Base-by-base conservation (phyloP, 176 grass and related monocot species). In the Lolium rigidum region DNA sequence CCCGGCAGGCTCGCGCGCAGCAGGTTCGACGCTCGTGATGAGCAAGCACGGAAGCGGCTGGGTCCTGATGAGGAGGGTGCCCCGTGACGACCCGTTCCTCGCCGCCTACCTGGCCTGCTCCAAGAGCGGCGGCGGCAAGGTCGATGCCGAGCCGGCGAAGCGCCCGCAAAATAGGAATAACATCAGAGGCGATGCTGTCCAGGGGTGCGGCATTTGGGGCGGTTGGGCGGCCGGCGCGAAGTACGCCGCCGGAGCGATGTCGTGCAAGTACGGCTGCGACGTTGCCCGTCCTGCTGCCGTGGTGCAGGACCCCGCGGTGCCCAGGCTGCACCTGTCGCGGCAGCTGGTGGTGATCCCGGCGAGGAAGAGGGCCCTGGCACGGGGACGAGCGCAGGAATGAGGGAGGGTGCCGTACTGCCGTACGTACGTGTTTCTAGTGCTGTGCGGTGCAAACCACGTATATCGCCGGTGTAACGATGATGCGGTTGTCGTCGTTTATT, bases 61-160 rank as follows among this genome's bases (percentile, higher is more conserved):
- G 80, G 56, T 63, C 1, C 17, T 48, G 37, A 74, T 48, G 37
- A 74, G 89, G 80, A 79, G 48, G 66, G 65, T 10, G 10, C 20
- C 72, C 3, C 71, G 17, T n/a, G 11, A 37, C 2, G 84, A 90
- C 76, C 89, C 85, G 49, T 90, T 90, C 89, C 67, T 90, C 4
- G 89, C 74, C 1, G 89, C 89, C 66, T 90, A 90, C 85, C 49
- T 90, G 49, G 75, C 58, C 18, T 90, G 80, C 80, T 49, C 46
- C 75, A 87, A 67, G 74, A 14, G 18, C n/a, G 26, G 82, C 41
- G 25, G 5, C 71, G 71, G 4, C 57, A 73, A 50, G 21, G 75
- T 17, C 31, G 31, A 22, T n/a, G n/a, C 35, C 13, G 37, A 12
- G 12, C 37, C 10, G 24, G 39, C 0, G n/a, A 51, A 70, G 47